Base-by-base conservation (phyloP, 2,329 filamentous ascomycete genomes). In the Hymenoscyphus linearis region DNA sequence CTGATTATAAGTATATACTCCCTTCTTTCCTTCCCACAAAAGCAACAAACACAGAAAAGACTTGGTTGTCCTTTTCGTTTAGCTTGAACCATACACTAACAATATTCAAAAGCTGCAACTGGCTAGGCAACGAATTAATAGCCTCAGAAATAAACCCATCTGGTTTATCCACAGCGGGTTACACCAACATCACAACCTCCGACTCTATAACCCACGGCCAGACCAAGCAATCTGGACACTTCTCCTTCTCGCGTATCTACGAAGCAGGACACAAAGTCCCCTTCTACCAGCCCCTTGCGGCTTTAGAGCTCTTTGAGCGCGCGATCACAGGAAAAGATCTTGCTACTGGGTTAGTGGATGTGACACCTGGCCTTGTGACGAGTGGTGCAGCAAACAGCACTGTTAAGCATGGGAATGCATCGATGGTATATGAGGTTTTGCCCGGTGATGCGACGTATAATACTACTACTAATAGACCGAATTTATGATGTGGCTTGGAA, bases 221-320 rank as follows among this genome's bases (percentile, higher is more conserved):
- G 64, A 89, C 90, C 0, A 83, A 89, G 12, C 89, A 93, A 74
- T 88, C 84, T 65, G 89, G 86, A 9, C 90, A 90, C 66, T 82
- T 89, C 62, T 83, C 80, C 27, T 89, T 89, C 70, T 82, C 82
- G 34, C 79, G 86, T 10, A 78, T 89, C 57, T 88, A 85, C 72
- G 82, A 88, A 65, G 78, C 84, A 22, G 57, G 58, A 1, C 86
- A 88, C 67, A 80, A 84, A 57, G 77, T 82, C 1, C 79, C 79
- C 0, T 76, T 78, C 5, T 84, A 82, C 66, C 79, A 84, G 65
- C 82, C 82, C 0, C 71, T 82, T 58, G 79, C 79, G 0, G 74
- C 78, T 0, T 79, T 79, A 16, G 72, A 78, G 60, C 79, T 85
- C 54, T 84, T 84, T 69, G 73, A 79, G 36, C 77, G 82, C 5